Conservation (phyloP, 1,284 basidiomycete genomes). For the Moesziomyces parantarcticus region DNA sequence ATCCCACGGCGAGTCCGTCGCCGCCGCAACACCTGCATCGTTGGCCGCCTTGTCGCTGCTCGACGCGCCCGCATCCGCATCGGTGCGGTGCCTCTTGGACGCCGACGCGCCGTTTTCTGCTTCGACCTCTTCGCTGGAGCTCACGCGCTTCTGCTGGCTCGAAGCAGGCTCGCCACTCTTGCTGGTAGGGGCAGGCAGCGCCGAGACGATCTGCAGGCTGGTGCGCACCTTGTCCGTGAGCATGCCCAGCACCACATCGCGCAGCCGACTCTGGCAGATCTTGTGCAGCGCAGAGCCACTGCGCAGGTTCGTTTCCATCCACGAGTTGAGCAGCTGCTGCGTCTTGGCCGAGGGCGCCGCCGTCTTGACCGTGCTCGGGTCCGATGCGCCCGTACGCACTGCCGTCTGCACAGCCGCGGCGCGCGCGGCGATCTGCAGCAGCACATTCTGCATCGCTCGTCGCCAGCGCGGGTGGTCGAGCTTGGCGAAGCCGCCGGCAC, state of each 20-base stretch:
- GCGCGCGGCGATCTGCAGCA: conserved; percentile 76
- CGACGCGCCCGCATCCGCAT: not conserved
- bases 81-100: conserved; percentile 18
- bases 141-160: conserved; percentile 17
- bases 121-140: conserved; percentile 7
- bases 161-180: not conserved
- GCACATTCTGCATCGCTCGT: conserved; percentile 73
- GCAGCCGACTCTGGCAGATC: conserved; percentile 53
- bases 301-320: conserved; percentile 56
- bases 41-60: not conserved
- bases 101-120: not conserved
- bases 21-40: not conserved
- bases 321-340: conserved; percentile 52
- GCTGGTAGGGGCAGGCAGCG: not conserved
- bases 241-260: conserved; percentile 45
- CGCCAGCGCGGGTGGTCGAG: conserved; percentile 72
- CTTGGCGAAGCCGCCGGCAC: conserved; percentile 55
- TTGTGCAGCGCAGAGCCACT: conserved; percentile 48
- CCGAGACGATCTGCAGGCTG: conserved; percentile 7
- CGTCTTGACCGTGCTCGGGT: conserved; percentile 16
- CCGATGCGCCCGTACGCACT: conserved; percentile 19
- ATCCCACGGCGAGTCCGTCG: conserved; percentile 20
- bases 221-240: conserved; percentile 33
- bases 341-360: conserved; percentile 41
- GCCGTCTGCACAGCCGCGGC: conserved; percentile 67